Base-by-base conservation (phyloP, 352 stramenopile species). In the Phytophthora macrochlamydospora region DNA sequence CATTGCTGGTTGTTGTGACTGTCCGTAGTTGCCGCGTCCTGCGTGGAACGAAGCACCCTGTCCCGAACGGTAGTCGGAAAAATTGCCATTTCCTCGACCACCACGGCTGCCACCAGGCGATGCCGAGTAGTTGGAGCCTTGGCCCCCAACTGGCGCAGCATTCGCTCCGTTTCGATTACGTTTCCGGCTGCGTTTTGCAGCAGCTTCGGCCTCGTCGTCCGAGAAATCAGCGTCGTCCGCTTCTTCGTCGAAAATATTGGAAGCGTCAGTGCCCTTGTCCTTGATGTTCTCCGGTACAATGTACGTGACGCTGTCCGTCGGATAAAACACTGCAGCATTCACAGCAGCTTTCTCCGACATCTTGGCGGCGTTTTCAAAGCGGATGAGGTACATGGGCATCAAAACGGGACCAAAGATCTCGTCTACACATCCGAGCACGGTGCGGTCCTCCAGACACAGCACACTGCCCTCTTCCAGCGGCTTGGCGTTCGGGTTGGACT, bases 351-450 rank as follows among this genome's bases (percentile, higher is more conserved):
- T 71, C 14, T 66, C 45, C 0, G 88, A 83, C 32, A 96, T 94
- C 65, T 94, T 91, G 14, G 73, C 73, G 0, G 75, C 79, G 7
- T 59, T 79, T 38, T 90, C 78, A 62, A 92, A 96, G 12, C 88
- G 88, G 40, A 96, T 72, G n/a, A 94, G 67, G 59, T 96, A 96
- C 80, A 96, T 90, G 9, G 88, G 88, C 86, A 93, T 90, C 33
- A 91, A 62, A 52, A 96, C 85, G 2, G 86, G 88, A 4, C 88
- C 88, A 66, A 96, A 96, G 1, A 96, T 69, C 61, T 96, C 88
- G 59, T 96, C 86, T 14, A 96, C 79, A 46, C 85, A 94, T 12
- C 87, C 87, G 13, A 95, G 54, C 35, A 95, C 80, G 0, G 80
- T 88, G 40, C 84, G 85, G 55, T 94, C 81, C 52, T 89, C 77